Evolutionary conservation across 176 grass and related monocot species (phyloP), one percentile per base, ranked within the genome.

Genomic region (Calamus simplicifolius): DNA sequence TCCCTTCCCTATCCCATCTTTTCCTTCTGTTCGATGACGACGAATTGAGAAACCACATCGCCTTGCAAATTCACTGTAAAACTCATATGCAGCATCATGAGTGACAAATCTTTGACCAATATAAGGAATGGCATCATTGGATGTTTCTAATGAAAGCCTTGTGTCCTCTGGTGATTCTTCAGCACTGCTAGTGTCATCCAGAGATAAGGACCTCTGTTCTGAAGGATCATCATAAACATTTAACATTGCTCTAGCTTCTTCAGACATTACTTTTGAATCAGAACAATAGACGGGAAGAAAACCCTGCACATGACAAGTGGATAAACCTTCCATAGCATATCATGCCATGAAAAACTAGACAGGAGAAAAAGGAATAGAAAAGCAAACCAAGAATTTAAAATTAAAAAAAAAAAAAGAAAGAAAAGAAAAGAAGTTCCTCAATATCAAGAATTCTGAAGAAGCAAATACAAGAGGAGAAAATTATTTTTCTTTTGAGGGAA

Each of bases 11-110:
- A 88, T 77, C 28, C 84, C 84, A 19, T 88, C 77, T 67, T 87
- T 94, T 19, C 84, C 77, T 54, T 94, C 84, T 43, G 84, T 94
- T 54, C 84, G 77, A 69, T 88, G 89, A 3, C 84, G 77, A 16
- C 89, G 89, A 72, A 88, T 94, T 25, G 84, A 94, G 84, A 88
- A 94, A 38, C 89, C 89, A 50, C 77, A 58, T 50, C 63, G 76
- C 62, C 70, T 87, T 18, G 89, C 80, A 73, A 81, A 88, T 50
- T 64, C 58, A 49, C 73, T 76, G 59, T 94, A 94, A 54, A 84
- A 79, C 30, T 85, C 84, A 59, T 85, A 88, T 18, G 84, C 84
- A 49, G 71, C 74, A 26, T 94, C 84, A 69, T 94, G 89, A 2
- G 74, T 88, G 16, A 27, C 77, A 57, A 94, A 94, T 54, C 65